Evolutionary conservation across 495 filamentous ascomycete species (phyloP).

Genomic region (Hypoxylon fragiforme): DNA sequence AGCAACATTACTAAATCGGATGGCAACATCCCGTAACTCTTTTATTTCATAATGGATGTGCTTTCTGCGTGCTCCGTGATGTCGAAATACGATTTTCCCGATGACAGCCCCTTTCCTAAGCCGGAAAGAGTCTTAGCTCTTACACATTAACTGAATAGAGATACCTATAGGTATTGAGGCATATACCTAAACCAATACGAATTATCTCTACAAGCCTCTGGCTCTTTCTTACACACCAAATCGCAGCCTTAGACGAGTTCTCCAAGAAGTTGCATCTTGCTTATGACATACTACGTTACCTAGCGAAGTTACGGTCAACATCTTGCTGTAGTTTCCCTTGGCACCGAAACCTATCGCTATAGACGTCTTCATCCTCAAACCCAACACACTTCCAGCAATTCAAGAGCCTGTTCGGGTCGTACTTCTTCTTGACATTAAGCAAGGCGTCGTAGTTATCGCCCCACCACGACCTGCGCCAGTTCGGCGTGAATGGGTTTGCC

Average conservation of each 20-base stretch:
- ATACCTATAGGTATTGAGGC: too few species aligned
- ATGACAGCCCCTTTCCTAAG: too few species aligned
- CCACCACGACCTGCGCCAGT: conserved; percentile 54
- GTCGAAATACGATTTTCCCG: too few species aligned
- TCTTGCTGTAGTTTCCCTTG: conserved; percentile 32
- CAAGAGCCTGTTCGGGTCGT: conserved; percentile 52
- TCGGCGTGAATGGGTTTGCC: conserved; percentile 48
- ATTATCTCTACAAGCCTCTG: too few species aligned
- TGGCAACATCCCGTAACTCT: conserved; percentile 15
- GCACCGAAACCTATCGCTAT: conserved; percentile 27
- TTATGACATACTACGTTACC: not conserved
- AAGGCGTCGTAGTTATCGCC: conserved; percentile 51
- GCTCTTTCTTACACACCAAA: too few species aligned
- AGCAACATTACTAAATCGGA: conserved; percentile 7
- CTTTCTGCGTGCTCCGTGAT: too few species aligned
- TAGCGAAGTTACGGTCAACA: conserved; percentile 9
- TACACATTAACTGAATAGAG: too few species aligned
- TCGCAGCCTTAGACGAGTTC: too few species aligned
- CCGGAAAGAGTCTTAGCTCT: too few species aligned
- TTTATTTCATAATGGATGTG: not conserved
- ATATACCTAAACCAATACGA: too few species aligned
- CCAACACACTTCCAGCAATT: conserved; percentile 53
- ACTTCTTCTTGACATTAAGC: conserved; percentile 47
- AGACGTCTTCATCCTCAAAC: conserved; percentile 40
- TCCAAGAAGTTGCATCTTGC: not conserved